Percentiles rank a stretch among this genome's conserved stretches.
Evolutionary conservation across 768 basidiomycete genomes (phyloP).

Genomic region (Rhodotorula taiwanensis): DNA sequence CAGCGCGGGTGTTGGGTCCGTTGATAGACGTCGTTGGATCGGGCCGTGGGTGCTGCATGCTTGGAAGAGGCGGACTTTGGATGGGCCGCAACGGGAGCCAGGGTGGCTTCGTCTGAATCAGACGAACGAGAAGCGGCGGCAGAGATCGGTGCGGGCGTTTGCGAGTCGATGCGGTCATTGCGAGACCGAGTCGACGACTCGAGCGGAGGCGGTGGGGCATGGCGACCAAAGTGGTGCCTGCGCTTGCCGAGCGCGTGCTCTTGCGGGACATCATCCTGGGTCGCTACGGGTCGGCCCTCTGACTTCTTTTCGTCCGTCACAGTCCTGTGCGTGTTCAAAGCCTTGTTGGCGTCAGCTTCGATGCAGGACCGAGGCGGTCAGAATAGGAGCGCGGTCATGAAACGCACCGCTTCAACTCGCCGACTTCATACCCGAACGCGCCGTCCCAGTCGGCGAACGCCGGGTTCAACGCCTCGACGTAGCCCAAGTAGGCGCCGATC

Average conservation of each 20-base stretch:
- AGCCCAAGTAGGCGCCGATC: conserved; percentile 33
- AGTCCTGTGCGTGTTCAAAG: no score
- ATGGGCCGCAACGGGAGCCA: background rate
- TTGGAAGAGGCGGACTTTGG: background rate
- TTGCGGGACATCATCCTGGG: no score
- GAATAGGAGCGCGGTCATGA: no score
- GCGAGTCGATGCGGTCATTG: background rate
- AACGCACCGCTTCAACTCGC: conserved; percentile 7
- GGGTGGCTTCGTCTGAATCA: background rate
- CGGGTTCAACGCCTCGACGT: conserved; percentile 35
- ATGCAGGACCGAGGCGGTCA: no score
- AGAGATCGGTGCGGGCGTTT: no score
- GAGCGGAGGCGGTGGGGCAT: background rate
- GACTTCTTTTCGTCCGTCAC: no score
- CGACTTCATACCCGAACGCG: conserved; percentile 29
- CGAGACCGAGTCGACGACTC: background rate
- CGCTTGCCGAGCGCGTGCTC: conserved; percentile 10
- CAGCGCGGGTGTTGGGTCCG: conserved; percentile 18
- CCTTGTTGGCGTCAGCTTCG: background rate
- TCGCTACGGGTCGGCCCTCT: no score
- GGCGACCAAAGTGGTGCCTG: conserved; percentile 18
- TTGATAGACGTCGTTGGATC: no score
- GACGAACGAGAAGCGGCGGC: background rate
- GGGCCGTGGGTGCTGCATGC: no score
- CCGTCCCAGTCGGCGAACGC: conserved; percentile 3